Conservation (phyloP, 1,284 basidiomycete genomes). For the Inonotus hispidus region DNA sequence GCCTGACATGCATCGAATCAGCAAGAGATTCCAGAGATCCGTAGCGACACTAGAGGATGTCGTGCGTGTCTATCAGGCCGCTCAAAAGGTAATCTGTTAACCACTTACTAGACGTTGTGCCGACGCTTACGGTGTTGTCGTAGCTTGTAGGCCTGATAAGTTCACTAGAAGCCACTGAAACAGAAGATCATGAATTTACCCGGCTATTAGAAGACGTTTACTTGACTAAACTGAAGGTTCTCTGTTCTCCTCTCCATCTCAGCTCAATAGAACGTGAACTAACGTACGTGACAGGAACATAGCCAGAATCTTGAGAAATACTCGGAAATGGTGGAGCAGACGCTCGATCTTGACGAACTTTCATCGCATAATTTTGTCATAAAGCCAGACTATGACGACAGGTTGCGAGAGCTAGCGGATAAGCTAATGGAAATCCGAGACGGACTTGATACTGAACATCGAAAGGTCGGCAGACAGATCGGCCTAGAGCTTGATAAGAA, state of each 20-base stretch:
- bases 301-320: slow-evolving; percentile 69
- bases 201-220: slow-evolving; percentile 66
- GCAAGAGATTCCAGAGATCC: slow-evolving; percentile 87
- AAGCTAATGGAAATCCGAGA: slow-evolving; percentile 72
- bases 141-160: slow-evolving; percentile 77
- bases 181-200: slow-evolving; percentile 42
- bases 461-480: slow-evolving; percentile 66
- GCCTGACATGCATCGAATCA: slow-evolving; percentile 92
- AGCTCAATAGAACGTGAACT: neutral
- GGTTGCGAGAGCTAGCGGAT: slow-evolving; percentile 65
- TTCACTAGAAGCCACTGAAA: slow-evolving; percentile 48
- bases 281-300: slow-evolving; percentile 47
- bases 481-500: slow-evolving; percentile 93
- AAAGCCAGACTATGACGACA: slow-evolving; percentile 85
- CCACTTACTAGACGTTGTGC: neutral
- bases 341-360: slow-evolving; percentile 87
- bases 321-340: slow-evolving; percentile 92
- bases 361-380: slow-evolving; percentile 86
- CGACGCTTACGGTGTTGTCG: neutral
- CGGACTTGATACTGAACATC: slow-evolving; percentile 82
- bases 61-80: slow-evolving; percentile 92
- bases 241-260: slow-evolving; percentile 17
- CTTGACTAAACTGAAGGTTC: slow-evolving; percentile 56
- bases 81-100: slow-evolving; percentile 44
- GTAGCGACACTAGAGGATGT: slow-evolving; percentile 91